A percentile compares a stretch with the other conserved stretches of the same genome.
Evolutionary conservation across 768 basidiomycete genomes (phyloP).

Genomic region (Pleurotus citrinopileatus): DNA sequence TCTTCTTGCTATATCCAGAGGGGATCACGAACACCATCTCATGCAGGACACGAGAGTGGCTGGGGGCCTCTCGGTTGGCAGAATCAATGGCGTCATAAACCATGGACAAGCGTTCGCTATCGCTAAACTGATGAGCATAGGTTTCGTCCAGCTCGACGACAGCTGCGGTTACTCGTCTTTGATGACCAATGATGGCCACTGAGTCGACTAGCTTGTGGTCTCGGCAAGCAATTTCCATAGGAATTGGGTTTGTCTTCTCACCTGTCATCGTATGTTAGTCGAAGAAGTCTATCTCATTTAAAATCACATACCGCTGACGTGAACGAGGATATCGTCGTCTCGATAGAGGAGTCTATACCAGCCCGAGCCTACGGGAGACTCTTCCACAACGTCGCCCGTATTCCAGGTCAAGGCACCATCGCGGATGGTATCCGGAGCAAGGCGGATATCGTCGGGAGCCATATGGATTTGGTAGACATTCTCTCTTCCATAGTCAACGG

Average conservation of each 20-base stretch:
- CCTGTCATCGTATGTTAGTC: not conserved
- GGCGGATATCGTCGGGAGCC: constrained; percentile 4
- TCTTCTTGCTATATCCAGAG: constrained; percentile 6
- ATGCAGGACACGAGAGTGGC: constrained; percentile 12
- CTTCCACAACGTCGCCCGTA: constrained; percentile 14
- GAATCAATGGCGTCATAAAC: constrained; percentile 2
- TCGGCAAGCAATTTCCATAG: constrained; percentile 11
- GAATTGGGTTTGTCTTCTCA: constrained; percentile 15
- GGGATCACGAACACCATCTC: constrained; percentile 14
- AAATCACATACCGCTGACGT: constrained; percentile 12
- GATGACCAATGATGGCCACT: constrained; percentile 12
- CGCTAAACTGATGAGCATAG: constrained; percentile 6
- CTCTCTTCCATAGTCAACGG: not conserved
- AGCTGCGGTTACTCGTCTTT: constrained; percentile 13
- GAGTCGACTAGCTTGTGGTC: constrained; percentile 9
- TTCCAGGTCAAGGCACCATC: constrained; percentile 12
- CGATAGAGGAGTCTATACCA: constrained; percentile 14
- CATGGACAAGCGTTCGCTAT: constrained; percentile 8
- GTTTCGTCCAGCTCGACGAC: constrained; percentile 9
- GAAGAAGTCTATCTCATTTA: not conserved
- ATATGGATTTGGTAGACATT: constrained; percentile 10
- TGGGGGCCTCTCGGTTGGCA: constrained; percentile 8
- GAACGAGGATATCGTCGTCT: constrained; percentile 15
- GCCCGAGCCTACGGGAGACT: constrained; percentile 11
- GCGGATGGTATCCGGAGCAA: constrained; percentile 6